These are phyloP conservation scores for Termitomyces sp. DNA, from an alignment of 1,284 basidiomycete species.

Conservation along the genomic window DNA sequence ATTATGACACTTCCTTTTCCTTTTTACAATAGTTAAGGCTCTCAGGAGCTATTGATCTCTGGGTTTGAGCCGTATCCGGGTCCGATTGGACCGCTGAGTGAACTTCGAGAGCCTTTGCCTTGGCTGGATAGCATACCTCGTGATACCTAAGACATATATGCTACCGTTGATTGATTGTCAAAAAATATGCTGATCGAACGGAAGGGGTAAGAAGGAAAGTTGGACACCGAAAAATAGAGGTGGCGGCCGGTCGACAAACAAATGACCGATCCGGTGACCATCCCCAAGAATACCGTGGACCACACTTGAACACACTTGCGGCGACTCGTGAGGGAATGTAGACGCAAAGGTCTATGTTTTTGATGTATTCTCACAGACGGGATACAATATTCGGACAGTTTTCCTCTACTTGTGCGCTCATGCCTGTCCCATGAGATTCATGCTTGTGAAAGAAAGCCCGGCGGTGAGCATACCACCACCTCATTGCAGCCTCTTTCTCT, in stretches of 20 bases:
- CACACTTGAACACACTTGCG: no score
- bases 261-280: slow-evolving; percentile 19
- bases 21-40: slow-evolving; percentile 7
- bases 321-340: background rate
- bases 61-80: slow-evolving; percentile 9
- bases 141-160: slow-evolving; percentile 8
- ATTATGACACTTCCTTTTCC: slow-evolving; percentile 15
- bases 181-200: slow-evolving; percentile 7
- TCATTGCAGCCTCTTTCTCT: slow-evolving; percentile 58
- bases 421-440: background rate
- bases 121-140: slow-evolving; percentile 6
- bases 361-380: slow-evolving; percentile 19
- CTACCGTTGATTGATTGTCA: slow-evolving; percentile 8
- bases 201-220: slow-evolving; percentile 9
- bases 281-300: slow-evolving; percentile 2
- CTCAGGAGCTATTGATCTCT: slow-evolving; percentile 14
- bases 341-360: background rate
- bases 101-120: slow-evolving; percentile 10
- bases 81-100: slow-evolving; percentile 18
- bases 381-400: slow-evolving; percentile 10
- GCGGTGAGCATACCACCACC: slow-evolving; percentile 57
- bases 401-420: slow-evolving; percentile 7
- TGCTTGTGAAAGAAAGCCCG: slow-evolving; percentile 4
- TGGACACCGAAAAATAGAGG: slow-evolving; percentile 13
- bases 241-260: slow-evolving; percentile 14